Evolutionary conservation across 2,329 filamentous ascomycete species (phyloP).

Genomic region (Fusarium tuaranense): DNA sequence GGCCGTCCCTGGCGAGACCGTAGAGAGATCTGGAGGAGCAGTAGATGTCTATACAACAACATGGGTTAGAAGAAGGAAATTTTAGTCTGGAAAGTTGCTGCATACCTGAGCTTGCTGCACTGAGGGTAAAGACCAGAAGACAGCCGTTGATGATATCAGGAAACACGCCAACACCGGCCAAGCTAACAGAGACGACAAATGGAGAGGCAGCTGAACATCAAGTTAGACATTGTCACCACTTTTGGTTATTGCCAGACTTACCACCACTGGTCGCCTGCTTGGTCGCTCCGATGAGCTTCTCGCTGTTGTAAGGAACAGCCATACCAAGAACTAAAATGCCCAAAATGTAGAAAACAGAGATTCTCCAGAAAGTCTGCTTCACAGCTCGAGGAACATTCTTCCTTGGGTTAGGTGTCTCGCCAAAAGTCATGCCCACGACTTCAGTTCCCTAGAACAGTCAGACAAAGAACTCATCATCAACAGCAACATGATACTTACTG

Average conservation of each 20-base stretch:
- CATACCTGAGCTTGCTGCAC: slow-evolving; percentile 35
- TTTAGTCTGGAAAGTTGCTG: slow-evolving; percentile 52
- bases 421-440: slow-evolving; percentile 32
- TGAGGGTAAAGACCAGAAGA: slow-evolving; percentile 40
- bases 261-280: slow-evolving; percentile 30
- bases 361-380: slow-evolving; percentile 43
- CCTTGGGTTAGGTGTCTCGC: slow-evolving; percentile 41
- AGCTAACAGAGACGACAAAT: slow-evolving; percentile 39
- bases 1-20: slow-evolving; percentile 50
- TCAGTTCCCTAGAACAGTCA: slow-evolving; percentile 16
- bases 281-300: slow-evolving; percentile 21
- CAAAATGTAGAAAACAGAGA: slow-evolving; percentile 41
- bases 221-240: background rate
- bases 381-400: slow-evolving; percentile 40
- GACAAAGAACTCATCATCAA: background rate
- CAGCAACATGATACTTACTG: background rate
- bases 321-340: slow-evolving; percentile 41
- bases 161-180: slow-evolving; percentile 34
- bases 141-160: slow-evolving; percentile 40
- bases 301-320: slow-evolving; percentile 41
- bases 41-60: slow-evolving; percentile 42
- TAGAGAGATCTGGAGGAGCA: slow-evolving; percentile 55
- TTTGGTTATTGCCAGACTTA: background rate
- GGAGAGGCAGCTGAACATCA: slow-evolving; percentile 31
- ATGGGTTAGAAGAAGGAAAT: slow-evolving; percentile 48